Percentiles rank a stretch among this genome's conserved stretches.
These are phyloP conservation scores for Botryotinia narcissicola DNA, from an alignment of 2,329 filamentous ascomycete species.

Conservation along the genomic window DNA sequence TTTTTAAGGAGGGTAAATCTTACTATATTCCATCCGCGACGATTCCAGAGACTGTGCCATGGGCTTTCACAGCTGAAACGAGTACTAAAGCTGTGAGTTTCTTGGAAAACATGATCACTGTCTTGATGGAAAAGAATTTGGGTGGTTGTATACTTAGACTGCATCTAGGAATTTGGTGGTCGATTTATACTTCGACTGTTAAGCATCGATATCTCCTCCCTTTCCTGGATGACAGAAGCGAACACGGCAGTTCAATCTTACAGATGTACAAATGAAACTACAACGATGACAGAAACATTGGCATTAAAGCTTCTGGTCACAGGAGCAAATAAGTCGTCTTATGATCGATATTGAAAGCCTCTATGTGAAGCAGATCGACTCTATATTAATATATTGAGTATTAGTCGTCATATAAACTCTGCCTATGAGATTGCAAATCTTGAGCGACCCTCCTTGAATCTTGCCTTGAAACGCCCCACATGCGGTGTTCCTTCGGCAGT, in stretches of 20 bases:
- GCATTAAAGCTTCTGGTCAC: constrained; percentile 9
- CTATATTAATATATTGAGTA: constrained; percentile 19
- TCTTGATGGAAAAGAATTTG: neutral
- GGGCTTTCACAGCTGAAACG: constrained; percentile 29
- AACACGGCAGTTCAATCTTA: neutral
- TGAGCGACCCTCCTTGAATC: constrained; percentile 3
- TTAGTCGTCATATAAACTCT: neutral
- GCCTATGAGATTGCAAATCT: neutral
- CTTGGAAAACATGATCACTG: constrained; percentile 25
- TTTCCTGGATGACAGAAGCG: neutral
- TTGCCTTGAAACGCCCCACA: constrained; percentile 7
- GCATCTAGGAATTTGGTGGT: neutral
- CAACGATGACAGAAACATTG: neutral
- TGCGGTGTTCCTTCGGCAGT: neutral
- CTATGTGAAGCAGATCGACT: neutral
- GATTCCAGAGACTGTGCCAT: constrained; percentile 34
- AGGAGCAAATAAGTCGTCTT: neutral
- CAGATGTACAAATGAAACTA: neutral
- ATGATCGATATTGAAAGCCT: constrained; percentile 2
- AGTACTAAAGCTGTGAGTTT: constrained; percentile 26
- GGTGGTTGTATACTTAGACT: neutral
- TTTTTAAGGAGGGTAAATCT: constrained; percentile 4
- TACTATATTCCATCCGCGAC: constrained; percentile 37
- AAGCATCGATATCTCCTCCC: neutral
- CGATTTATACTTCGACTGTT: constrained; percentile 2